A percentile compares a stretch with the other conserved stretches of the same genome.
phyloP scores from a whole-genome alignment of 768 basidiomycete species.

The Kwoniella heveanensis region DNA sequence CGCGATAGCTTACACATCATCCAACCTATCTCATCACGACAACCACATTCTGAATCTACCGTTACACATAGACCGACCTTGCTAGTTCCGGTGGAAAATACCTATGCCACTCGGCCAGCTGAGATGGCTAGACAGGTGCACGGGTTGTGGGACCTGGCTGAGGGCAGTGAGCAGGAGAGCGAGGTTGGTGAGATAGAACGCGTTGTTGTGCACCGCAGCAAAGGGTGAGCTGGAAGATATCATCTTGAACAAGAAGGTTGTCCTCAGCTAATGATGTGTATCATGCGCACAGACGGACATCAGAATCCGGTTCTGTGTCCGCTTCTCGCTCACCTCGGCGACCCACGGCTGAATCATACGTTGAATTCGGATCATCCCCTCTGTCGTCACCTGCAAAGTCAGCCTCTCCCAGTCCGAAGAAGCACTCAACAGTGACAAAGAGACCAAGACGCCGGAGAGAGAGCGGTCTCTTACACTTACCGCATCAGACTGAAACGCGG shows the following conservation, averaged over 20 bases:
- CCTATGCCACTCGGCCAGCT: constrained; percentile 26
- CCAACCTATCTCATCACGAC: neutral
- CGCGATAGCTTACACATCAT: constrained; percentile 17
- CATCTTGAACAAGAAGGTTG: neutral
- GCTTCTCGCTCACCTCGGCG: constrained; percentile 20
- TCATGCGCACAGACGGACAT: constrained; percentile 6
- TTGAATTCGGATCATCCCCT: constrained; percentile 5
- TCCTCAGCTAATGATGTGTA: neutral
- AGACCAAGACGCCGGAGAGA: constrained; percentile 21
- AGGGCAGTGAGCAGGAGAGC: constrained; percentile 27
- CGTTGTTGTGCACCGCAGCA: neutral
- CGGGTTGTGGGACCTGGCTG: constrained; percentile 20
- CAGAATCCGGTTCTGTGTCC: constrained; percentile 16
- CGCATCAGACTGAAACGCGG: neutral
- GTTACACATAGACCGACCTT: neutral
- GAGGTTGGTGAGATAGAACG: constrained; percentile 10
- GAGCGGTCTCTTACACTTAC: constrained; percentile 21
- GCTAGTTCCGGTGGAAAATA: constrained; percentile 10
- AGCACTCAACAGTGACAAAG: constrained; percentile 4
- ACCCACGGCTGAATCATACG: neutral
- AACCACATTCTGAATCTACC: neutral
- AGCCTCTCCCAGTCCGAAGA: constrained; percentile 16
- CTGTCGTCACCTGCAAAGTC: constrained; percentile 5
- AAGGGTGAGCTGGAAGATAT: neutral
- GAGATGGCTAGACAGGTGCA: constrained; percentile 11